Evolutionary conservation across 2,329 filamentous ascomycete species (phyloP), one percentile per base, ranked within the genome.

Genomic region (Cercospora citrullina): DNA sequence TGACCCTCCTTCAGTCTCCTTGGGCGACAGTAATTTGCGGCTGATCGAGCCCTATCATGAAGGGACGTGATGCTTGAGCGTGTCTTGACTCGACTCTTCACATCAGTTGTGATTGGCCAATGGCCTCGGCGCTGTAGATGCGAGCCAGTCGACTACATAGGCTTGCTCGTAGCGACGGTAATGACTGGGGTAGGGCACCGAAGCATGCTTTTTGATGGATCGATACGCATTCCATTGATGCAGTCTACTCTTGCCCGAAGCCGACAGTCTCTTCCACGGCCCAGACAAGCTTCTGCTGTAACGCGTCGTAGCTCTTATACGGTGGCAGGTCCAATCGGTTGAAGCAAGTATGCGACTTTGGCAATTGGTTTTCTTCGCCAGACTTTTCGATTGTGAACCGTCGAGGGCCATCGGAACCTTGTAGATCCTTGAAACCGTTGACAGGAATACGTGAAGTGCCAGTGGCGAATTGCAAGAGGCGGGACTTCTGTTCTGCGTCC

Each of bases 201-300:
- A 26, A 36, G 12, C 33, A 33, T 42, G 30, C 30, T 60, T 36
- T 42, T 36, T 2, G 14, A 42, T 9, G 10, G 7, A 60, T 23
- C 21, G 28, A 16, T 30, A 26, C 18, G 33, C 60, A 9, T 23
- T 48, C 42, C 16, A 23, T 16, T 23, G 33, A 42, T n/a, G 26
- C 57, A 23, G 57, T 62, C n/a, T 93, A 99, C 84, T 99, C 95
- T 84, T 99, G 95, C 72, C 95, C 95, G 79, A 99, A 99, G 70
- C 95, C 95, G 85, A 99, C 94, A 0, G 95, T 99, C 84, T 99
- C 95, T 82, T 99, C 95, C 65, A 99, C 95, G 28, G 95, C 95
- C 81, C 97, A 96, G 6, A 94, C 95, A 75, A 99, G 85, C 83
- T 99, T 99, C 77, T 90, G 85, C 78, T 94, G 91, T 73, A 99